Evolutionary conservation across 768 basidiomycete species (phyloP), one percentile per base, ranked within the genome.

Genomic region (Leucocoprinus leucothites): DNA sequence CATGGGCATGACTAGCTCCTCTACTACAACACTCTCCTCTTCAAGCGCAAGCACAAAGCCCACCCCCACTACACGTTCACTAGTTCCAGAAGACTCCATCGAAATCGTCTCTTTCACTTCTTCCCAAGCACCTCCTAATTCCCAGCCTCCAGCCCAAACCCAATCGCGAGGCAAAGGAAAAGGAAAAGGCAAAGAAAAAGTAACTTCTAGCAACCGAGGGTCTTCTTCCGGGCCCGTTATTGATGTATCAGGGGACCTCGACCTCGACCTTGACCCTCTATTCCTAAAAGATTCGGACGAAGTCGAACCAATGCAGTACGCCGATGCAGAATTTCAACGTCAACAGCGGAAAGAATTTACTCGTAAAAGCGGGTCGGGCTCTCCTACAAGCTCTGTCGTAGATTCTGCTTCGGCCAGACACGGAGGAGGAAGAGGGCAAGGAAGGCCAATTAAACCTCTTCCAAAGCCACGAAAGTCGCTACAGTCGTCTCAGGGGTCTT

Each of bases 201-300:
- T n/a, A n/a, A n/a, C 44, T 13, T 25, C 35, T 16, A 40, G 22
- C 38, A 40, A 28, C 25, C 45, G 3, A 26, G 14, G 18, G n/a
- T 28, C 22, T 8, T 26, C 24, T 28, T 31, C n/a, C n/a, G 8
- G 35, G 13, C 2, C 22, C 22, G 8, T 51, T 24, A 26, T 35
- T n/a, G 47, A 48, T n/a, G 25, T 24, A n/a, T 43, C 38, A 13
- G 25, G 18, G 7, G 47, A 42, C n/a, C 9, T 48, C 13, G 54
- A 43, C 13, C 53, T 41, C 13, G 54, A 43, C 13, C 53, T 41
- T 18, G 61, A 59, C n/a, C 53, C 38, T 5, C 60, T 57, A 8
- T 60, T 65, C 57, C 60, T 67, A 55, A 63, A 65, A 22, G 59
- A 59, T 8, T 61, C 72, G 19, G 68, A 70, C 57, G 61, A 63